Base-by-base conservation (phyloP, 306 rosid species). In the Prunus mira region DNA sequence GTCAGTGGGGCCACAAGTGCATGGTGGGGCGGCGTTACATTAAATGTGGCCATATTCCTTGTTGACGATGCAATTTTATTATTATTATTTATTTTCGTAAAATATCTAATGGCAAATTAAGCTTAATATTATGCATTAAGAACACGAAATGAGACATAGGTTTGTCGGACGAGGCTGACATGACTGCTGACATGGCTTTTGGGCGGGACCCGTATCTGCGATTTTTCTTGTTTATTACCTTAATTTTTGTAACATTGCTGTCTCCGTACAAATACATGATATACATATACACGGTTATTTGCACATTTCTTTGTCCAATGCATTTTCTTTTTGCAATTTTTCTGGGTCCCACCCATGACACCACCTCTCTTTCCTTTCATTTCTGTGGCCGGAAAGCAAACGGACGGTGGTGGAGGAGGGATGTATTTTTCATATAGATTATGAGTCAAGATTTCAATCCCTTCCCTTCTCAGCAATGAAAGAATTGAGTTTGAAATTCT, bases 211-310 rank as follows among this genome's bases (percentile, higher is more conserved):
- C 27, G 12, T 6, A 20, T 19, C 28, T n/a, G 69, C 78, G 8
- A 50, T 66, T 72, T 60, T 77, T 73, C 61, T 62, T 55, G 82
- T 5, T 25, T 6, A 43, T 30, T 38, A 45, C 62, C 56, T 34
- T 60, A 34, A 2, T 41, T 67, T 52, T 34, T 49, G 32, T 60
- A 19, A 34, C 70, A 38, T 67, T 67, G 34, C 57, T 77, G 73
- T 81, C 73, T 75, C 32, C 45, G 52, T 28, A 20, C 56, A 6
- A 6, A 34, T 34, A 34, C 38, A 32, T 5, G 7, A 13, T 61
- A 25, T 2, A 41, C 68, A 3, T 34, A 2, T 34, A 34, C 9
- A 43, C 52, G n/a, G 71, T 32, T 54, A 60, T 18, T 10, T 61
- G 7, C 3, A 28, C 38, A 17, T 8, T n/a, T 2, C 1, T 58